Percentiles rank a stretch among this genome's conserved stretches.
Evolutionary conservation across 176 grass and related monocot species (phyloP).

Genomic region (Tillandsia leiboldiana): DNA sequence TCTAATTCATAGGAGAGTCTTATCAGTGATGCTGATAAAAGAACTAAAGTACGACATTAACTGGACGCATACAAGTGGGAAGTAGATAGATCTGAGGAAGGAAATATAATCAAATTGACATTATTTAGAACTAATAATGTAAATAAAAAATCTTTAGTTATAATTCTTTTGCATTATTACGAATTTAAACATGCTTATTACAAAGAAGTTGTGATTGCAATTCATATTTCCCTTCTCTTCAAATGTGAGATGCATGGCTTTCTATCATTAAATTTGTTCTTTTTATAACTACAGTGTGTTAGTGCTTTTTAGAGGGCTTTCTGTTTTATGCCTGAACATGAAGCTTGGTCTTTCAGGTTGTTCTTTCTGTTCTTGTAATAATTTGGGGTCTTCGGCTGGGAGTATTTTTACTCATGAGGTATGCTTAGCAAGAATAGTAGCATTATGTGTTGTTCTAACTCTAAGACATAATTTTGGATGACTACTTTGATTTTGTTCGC

Average conservation of each 20-base stretch:
- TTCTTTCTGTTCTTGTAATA: slow-evolving; percentile 56
- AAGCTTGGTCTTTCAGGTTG: slow-evolving; percentile 44
- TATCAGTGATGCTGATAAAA: no score
- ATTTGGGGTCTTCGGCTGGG: slow-evolving; percentile 82
- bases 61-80: no score
- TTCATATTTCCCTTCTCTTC: neutral
- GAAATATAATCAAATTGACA: no score
- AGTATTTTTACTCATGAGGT: slow-evolving; percentile 91
- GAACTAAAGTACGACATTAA: no score
- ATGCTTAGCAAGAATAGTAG: neutral
- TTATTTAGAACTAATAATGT: neutral
- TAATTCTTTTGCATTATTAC: neutral
- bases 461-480: no score
- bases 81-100: no score
- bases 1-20: no score
- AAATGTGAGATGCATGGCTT: neutral
- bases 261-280: neutral
- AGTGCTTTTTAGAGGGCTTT: neutral
- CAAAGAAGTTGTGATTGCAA: neutral
- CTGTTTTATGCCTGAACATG: slow-evolving; percentile 18
- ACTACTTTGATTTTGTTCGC: no score
- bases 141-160: neutral
- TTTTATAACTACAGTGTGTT: neutral
- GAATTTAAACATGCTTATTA: neutral
- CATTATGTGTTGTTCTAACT: no score